Evolutionary conservation across 148 eudicot genomes (phyloP).

Genomic region (Rhododendron ferrugineum): DNA sequence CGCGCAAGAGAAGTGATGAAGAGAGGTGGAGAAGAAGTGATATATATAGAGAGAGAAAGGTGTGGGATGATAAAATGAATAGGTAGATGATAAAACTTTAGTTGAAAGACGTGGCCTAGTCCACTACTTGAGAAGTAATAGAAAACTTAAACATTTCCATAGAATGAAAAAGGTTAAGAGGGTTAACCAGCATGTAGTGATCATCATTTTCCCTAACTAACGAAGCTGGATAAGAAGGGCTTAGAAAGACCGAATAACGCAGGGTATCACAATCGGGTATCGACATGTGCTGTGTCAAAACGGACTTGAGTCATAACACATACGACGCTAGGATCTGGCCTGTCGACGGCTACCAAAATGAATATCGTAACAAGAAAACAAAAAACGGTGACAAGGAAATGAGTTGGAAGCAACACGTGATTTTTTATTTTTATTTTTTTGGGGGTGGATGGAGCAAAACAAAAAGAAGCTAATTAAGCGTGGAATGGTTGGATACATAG

Average conservation of each 20-base stretch:
- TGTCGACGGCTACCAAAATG: background rate
- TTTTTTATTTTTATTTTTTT: background rate
- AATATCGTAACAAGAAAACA: background rate
- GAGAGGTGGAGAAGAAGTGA: background rate
- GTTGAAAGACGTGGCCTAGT: background rate
- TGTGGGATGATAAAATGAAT: background rate
- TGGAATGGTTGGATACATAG: constrained; percentile 5
- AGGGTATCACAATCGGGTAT: background rate
- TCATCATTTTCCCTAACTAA: background rate
- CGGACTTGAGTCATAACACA: background rate
- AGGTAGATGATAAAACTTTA: background rate
- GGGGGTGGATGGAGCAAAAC: background rate
- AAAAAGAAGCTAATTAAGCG: background rate
- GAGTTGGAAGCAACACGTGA: constrained; percentile 1
- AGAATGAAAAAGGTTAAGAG: background rate
- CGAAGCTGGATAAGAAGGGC: background rate
- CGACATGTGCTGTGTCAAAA: background rate
- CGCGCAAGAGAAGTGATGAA: background rate
- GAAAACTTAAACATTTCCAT: background rate
- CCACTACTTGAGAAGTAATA: background rate
- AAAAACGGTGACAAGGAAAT: background rate
- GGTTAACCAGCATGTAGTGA: background rate
- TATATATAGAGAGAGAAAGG: background rate
- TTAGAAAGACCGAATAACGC: background rate
- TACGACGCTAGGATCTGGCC: background rate